phyloP scores from a whole-genome alignment of 345 rosid species.

The Jatropha curcas region DNA sequence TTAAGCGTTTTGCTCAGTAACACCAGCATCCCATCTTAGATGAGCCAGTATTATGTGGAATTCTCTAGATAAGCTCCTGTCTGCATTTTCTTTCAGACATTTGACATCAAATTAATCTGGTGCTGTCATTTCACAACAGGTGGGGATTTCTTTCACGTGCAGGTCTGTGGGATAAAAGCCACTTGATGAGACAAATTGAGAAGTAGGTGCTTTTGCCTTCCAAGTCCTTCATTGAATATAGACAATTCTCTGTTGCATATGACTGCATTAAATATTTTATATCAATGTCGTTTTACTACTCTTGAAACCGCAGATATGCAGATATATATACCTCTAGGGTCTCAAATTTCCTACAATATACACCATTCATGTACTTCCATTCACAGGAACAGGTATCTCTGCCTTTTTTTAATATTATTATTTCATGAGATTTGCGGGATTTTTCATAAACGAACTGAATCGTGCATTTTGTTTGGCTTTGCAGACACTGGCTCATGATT shows the following conservation, averaged over 20 bases:
- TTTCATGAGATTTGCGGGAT: background rate
- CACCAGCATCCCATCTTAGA: background rate
- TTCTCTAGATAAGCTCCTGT: background rate
- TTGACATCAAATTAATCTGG: constrained; percentile 11
- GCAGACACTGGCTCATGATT: constrained; percentile 89
- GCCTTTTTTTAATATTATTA: background rate
- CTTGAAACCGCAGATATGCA: constrained; percentile 65
- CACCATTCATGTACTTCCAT: constrained; percentile 94
- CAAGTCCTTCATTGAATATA: background rate
- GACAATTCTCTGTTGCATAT: background rate
- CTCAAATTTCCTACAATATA: constrained; percentile 81
- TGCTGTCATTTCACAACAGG: constrained; percentile 36
- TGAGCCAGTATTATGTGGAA: background rate
- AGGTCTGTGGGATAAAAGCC: constrained; percentile 96
- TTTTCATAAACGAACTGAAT: constrained; percentile 14
- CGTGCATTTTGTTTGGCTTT: constrained; percentile 7
- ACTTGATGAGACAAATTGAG: constrained; percentile 92
- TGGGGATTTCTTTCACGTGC: constrained; percentile 98
- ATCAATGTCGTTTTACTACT: no score
- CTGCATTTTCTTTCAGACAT: background rate
- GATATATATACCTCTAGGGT: constrained; percentile 93
- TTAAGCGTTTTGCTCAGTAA: background rate
- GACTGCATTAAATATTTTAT: background rate
- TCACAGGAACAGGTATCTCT: constrained; percentile 86
- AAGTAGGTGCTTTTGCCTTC: constrained; percentile 47